Conservation (phyloP, 1,284 basidiomycete genomes). For the Waitea zeae region DNA sequence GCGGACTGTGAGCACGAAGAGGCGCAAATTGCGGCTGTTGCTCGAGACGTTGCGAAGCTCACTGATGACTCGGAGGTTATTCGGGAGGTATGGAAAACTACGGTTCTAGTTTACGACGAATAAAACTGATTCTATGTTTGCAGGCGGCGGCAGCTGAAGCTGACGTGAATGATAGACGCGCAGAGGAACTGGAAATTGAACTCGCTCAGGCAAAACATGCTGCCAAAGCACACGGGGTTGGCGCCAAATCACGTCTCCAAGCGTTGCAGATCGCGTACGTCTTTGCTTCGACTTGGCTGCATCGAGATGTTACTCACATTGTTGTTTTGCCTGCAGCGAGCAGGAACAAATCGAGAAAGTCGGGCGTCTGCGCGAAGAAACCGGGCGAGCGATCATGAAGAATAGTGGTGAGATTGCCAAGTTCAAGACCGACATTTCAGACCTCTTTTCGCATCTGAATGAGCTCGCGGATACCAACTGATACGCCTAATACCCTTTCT, state of each 20-base stretch:
- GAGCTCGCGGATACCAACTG: constrained; percentile 44
- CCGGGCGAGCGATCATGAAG: constrained; percentile 61
- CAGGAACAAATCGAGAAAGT: constrained; percentile 62
- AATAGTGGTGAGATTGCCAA: constrained; percentile 62
- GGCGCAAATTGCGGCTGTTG: no score
- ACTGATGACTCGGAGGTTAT: constrained; percentile 67
- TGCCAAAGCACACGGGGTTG: constrained; percentile 60
- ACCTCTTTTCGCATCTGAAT: constrained; percentile 43
- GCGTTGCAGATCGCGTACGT: constrained; percentile 36
- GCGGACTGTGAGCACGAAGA: constrained; percentile 63
- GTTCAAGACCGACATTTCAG: constrained; percentile 62
- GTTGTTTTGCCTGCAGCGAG: constrained; percentile 25
- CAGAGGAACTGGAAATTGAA: constrained; percentile 44
- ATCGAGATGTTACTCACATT: not conserved
- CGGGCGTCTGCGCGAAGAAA: constrained; percentile 53
- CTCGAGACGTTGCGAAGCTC: constrained; percentile 42
- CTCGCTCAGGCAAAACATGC: constrained; percentile 52
- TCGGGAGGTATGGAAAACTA: constrained; percentile 33
- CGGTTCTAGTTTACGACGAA: constrained; percentile 1
- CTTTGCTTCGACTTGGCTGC: not conserved
- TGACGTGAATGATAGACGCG: constrained; percentile 39
- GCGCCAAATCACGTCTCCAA: constrained; percentile 60
- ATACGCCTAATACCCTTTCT: no score
- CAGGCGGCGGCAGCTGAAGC: constrained; percentile 65
- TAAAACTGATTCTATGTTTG: no score